Evolutionary conservation across 2,329 filamentous ascomycete genomes (phyloP), one percentile per base, ranked within the genome.

Genomic region (Colletotrichum higginsianum): DNA sequence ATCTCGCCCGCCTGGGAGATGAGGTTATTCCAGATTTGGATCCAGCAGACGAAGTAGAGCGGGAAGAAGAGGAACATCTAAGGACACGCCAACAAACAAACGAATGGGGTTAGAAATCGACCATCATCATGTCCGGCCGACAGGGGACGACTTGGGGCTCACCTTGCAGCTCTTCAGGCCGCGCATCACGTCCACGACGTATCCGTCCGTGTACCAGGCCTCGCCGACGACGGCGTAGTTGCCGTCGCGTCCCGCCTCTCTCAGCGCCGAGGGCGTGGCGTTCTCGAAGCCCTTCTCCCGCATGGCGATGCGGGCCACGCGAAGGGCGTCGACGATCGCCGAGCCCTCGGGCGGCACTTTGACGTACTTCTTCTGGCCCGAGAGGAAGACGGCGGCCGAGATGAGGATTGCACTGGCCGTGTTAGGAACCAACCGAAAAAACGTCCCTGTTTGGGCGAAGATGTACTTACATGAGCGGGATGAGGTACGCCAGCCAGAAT

Each of bases 31-130:
- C 76, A 77, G 68, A 82, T 82, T 67, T 80, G 77, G 30, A 74
- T 74, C 63, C 75, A 74, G 40, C 73, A 64, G 15, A 73, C 62
- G 79, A 88, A 88, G 8, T 84, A 82, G 9, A 88, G 80, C 0
- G 72, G 73, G 42, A 74, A 75, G 30, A 73, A 63, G 9, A 67
- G 42, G 13, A 73, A 74, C 63, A 74, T 67, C 76, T 78, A 13
- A n/a, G 12, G 3, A 26, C 26, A 26, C 26, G 26, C 3, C 26
- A 4, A 26, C 4, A 26, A 26, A 26, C 26, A 26, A 26, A 26
- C 26, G 26, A 26, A 4, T 26, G 26, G 26, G 26, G 26, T 26
- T 26, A 26, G 26, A 26, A 26, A 26, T 26, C 26, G 26, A 26
- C 3, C 23, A 26, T 26, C 26, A 26, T 26, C 26, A 26, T 4